These are phyloP conservation scores for Suillus discolor DNA, from an alignment of 768 basidiomycete genomes.

Conservation along the genomic window DNA sequence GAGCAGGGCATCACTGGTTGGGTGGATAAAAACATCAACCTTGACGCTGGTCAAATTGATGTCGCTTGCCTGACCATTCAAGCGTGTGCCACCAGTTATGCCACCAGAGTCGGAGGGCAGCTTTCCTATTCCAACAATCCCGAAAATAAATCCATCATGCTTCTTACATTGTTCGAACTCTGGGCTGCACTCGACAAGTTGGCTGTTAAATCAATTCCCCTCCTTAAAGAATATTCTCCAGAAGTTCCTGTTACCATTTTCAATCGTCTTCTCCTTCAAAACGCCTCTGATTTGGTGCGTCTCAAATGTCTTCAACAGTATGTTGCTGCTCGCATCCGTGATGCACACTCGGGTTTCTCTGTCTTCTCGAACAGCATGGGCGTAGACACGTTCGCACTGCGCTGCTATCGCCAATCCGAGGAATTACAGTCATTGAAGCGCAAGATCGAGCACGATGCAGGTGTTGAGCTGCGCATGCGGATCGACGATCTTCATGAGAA, in stretches of 20 bases:
- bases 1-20: conserved; percentile 34
- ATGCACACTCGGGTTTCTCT: conserved; percentile 18
- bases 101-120: conserved; percentile 19
- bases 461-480: conserved; percentile 21
- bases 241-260: conserved; percentile 42
- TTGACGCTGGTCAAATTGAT: conserved; percentile 18
- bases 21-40: conserved; percentile 22
- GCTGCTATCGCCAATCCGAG: conserved; percentile 29
- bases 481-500: conserved; percentile 24
- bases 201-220: conserved; percentile 34
- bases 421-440: conserved; percentile 24
- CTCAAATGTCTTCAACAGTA: conserved; percentile 33
- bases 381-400: conserved; percentile 31
- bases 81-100: conserved; percentile 29
- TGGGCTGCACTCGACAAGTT: conserved; percentile 51
- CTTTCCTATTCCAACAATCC: conserved; percentile 36
- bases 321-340: conserved; percentile 31
- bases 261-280: conserved; percentile 44
- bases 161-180: conserved; percentile 46
- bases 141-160: conserved; percentile 39
- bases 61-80: conserved; percentile 29
- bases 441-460: conserved; percentile 33
- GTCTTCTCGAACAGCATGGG: conserved; percentile 33
- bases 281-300: conserved; percentile 29
- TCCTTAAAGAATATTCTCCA: conserved; percentile 47